Conservation (phyloP, 805 yeast species). For the Candida sithepensis region DNA sequence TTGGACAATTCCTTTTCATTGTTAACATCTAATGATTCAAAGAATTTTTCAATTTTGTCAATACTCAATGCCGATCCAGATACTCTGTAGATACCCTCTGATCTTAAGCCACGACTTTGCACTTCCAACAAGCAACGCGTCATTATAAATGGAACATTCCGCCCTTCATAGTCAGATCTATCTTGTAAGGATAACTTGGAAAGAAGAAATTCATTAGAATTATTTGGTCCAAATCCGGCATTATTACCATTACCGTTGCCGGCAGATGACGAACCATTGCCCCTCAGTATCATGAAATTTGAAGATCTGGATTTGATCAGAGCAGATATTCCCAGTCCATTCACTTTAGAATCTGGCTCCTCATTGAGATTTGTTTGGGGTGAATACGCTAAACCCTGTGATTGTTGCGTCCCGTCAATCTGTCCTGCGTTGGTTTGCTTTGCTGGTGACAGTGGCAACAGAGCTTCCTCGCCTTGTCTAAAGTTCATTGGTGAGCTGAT, state of each 20-base stretch:
- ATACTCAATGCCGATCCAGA: conserved; percentile 78
- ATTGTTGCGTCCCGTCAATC: not conserved
- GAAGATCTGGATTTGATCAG: conserved; percentile 45
- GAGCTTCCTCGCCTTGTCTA: conserved; percentile 26
- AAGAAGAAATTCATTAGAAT: conserved; percentile 12
- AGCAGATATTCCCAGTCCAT: conserved; percentile 14
- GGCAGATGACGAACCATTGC: not conserved
- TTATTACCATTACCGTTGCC: conserved; percentile 13
- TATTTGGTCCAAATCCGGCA: conserved; percentile 23
- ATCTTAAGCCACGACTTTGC: conserved; percentile 67
- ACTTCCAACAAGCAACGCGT: conserved; percentile 71
- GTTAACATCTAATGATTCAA: conserved; percentile 24
- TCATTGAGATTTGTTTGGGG: not conserved
- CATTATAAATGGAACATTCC: conserved; percentile 66
- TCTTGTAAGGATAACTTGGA: conserved; percentile 57
- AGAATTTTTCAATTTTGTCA: conserved; percentile 37
- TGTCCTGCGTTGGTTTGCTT: conserved; percentile 2
- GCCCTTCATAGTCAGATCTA: conserved; percentile 59
- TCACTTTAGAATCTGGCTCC: conserved; percentile 10
- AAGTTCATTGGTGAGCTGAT: conserved; percentile 32
- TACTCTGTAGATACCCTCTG: conserved; percentile 88
- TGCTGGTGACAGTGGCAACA: conserved; percentile 4
- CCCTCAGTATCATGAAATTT: conserved; percentile 33
- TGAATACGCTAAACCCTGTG: not conserved
- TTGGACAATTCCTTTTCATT: conserved; percentile 33